Conservation (phyloP, 108 stramenopile species). For the Halocafeteria seosinensis region DNA sequence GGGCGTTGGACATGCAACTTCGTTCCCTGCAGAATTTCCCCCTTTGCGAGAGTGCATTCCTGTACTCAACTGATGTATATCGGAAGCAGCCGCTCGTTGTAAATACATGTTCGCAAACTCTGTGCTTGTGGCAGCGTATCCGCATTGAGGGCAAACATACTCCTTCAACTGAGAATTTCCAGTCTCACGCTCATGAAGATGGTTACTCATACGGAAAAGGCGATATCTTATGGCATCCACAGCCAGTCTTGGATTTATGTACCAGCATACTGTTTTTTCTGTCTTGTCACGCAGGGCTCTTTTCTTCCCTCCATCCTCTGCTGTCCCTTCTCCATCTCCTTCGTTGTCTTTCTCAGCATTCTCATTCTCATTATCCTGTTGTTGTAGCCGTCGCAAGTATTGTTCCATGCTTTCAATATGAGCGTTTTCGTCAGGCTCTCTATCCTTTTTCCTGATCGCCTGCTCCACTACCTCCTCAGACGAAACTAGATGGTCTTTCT, state of each 20-base stretch:
- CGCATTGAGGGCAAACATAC: background rate
- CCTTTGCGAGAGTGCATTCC: background rate
- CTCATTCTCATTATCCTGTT: too few relatives aligned
- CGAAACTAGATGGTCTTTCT: too few relatives aligned
- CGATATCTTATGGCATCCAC: background rate
- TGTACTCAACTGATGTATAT: background rate
- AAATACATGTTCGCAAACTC: background rate
- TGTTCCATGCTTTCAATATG: too few relatives aligned
- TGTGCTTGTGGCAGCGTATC: background rate
- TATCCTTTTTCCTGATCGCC: too few relatives aligned
- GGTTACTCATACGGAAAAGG: background rate
- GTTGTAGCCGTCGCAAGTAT: too few relatives aligned
- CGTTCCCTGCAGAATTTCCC: background rate
- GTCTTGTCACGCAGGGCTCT: background rate
- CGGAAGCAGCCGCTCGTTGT: background rate
- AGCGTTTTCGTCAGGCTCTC: too few relatives aligned
- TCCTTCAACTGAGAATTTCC: too few relatives aligned
- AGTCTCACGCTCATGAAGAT: background rate
- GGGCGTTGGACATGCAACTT: background rate
- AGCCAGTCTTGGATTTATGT: background rate
- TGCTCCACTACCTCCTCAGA: too few relatives aligned
- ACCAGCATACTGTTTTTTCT: background rate
- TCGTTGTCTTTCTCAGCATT: too few relatives aligned
- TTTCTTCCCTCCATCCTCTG: background rate
- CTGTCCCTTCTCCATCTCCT: background rate